Evolutionary conservation across 2,329 filamentous ascomycete species (phyloP).

Genomic region (Stromatinia cepivora): DNA sequence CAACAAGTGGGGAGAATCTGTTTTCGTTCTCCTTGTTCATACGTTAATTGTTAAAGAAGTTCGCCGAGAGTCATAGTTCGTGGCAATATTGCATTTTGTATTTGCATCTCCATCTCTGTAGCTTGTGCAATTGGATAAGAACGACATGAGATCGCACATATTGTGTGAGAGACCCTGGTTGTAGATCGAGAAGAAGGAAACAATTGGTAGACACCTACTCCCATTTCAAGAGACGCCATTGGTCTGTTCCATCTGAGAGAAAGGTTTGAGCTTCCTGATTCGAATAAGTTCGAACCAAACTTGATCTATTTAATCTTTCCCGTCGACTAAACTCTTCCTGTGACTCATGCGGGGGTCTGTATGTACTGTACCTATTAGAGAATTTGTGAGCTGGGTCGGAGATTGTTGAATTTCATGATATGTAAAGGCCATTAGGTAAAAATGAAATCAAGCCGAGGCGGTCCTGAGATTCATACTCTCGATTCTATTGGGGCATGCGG

Average conservation of each 20-base stretch:
- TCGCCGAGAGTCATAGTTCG: slow-evolving; percentile 6
- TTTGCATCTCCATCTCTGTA: slow-evolving; percentile 5
- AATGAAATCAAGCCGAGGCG: not conserved
- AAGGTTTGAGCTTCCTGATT: slow-evolving; percentile 19
- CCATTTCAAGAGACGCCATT: slow-evolving; percentile 9
- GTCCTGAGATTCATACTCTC: not conserved
- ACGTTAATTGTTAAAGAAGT: slow-evolving; percentile 10
- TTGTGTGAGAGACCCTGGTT: slow-evolving; percentile 12
- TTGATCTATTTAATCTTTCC: slow-evolving; percentile 15
- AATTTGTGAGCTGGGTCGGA: not conserved
- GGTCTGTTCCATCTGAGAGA: slow-evolving; percentile 10
- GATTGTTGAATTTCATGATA: slow-evolving; percentile 15
- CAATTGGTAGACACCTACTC: slow-evolving; percentile 12
- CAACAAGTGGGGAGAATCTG: slow-evolving; percentile 12
- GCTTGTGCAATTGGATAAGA: slow-evolving; percentile 2
- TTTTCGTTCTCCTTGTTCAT: slow-evolving; percentile 16
- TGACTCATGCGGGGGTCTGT: slow-evolving; percentile 12
- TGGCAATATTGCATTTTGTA: slow-evolving; percentile 18
- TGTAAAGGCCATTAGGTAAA: slow-evolving; percentile 17
- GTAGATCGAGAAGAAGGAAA: slow-evolving; percentile 12
- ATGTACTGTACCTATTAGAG: slow-evolving; percentile 13
- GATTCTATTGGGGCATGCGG: slow-evolving; percentile 14
- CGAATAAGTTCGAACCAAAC: slow-evolving; percentile 9
- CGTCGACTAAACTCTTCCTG: slow-evolving; percentile 7
- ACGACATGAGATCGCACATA: not conserved